Percentiles rank a stretch among this genome's conserved stretches.
phyloP scores from a whole-genome alignment of 2,329 filamentous ascomycete species.

The Metarhizium robertsii region DNA sequence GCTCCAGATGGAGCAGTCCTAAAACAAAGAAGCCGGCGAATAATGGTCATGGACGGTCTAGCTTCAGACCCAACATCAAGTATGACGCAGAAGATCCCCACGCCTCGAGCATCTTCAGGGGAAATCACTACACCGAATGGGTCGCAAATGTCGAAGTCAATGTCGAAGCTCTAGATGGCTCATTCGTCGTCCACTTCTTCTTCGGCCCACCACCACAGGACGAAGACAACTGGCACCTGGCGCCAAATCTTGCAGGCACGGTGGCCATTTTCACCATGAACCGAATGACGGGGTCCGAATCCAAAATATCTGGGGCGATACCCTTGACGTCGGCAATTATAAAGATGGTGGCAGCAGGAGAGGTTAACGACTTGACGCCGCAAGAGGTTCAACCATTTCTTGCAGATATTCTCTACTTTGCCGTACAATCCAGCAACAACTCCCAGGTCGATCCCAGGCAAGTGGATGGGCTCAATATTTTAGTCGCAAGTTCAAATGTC shows the following conservation, averaged over 20 bases:
- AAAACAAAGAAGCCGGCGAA: not conserved
- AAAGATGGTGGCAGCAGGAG: slow-evolving; percentile 27
- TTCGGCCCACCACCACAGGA: slow-evolving; percentile 43
- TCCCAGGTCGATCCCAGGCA: slow-evolving; percentile 13
- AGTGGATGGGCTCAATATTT: slow-evolving; percentile 21
- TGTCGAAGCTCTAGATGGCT: slow-evolving; percentile 49
- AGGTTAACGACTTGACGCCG: slow-evolving; percentile 27
- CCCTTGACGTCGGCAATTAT: slow-evolving; percentile 42
- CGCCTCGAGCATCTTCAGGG: slow-evolving; percentile 22
- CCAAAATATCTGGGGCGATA: slow-evolving; percentile 37
- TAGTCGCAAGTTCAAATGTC: slow-evolving; percentile 21
- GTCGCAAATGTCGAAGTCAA: slow-evolving; percentile 55
- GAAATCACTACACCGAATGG: slow-evolving; percentile 51
- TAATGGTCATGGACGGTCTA: not conserved
- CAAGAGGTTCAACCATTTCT: slow-evolving; percentile 32
- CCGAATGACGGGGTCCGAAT: slow-evolving; percentile 20
- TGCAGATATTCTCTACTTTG: slow-evolving; percentile 24
- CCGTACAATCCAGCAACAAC: slow-evolving; percentile 18
- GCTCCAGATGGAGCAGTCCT: not conserved
- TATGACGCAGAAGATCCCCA: slow-evolving; percentile 15
- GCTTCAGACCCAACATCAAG: slow-evolving; percentile 16
- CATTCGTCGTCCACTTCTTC: slow-evolving; percentile 59
- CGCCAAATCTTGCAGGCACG: slow-evolving; percentile 50
- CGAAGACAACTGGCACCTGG: slow-evolving; percentile 37
- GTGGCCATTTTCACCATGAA: slow-evolving; percentile 45